Percentiles rank a stretch among this genome's conserved stretches.
Evolutionary conservation across 1,284 basidiomycete genomes (phyloP).

Genomic region (Leccinum pachyderme): DNA sequence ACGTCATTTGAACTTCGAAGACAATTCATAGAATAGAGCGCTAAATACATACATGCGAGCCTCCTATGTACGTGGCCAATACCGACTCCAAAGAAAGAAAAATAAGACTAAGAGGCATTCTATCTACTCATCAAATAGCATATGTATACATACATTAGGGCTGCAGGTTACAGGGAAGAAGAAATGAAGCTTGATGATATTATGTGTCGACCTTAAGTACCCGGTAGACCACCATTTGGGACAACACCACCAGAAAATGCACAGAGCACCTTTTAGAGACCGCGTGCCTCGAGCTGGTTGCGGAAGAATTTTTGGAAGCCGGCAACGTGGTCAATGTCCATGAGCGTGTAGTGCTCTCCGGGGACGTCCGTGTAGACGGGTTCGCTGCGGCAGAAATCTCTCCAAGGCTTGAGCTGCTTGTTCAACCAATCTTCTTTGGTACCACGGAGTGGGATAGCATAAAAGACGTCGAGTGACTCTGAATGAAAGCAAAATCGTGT

Average conservation of each 20-base stretch:
- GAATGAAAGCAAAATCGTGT: background rate
- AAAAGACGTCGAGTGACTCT: conserved; percentile 29
- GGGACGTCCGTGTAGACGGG: conserved; percentile 23
- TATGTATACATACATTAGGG: background rate
- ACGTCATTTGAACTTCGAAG: background rate
- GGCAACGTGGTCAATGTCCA: conserved; percentile 31
- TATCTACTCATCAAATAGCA: background rate
- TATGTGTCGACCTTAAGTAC: background rate
- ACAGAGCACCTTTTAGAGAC: conserved; percentile 12
- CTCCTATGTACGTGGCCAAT: background rate
- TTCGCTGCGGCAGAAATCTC: conserved; percentile 24
- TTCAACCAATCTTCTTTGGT: conserved; percentile 36
- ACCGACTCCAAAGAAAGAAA: background rate
- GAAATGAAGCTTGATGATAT: background rate
- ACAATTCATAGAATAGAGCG: background rate
- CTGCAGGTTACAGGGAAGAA: background rate
- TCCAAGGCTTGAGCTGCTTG: conserved; percentile 35
- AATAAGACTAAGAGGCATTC: background rate
- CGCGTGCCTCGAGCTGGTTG: conserved; percentile 27
- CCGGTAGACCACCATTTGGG: background rate
- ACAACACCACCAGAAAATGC: background rate
- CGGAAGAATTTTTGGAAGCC: conserved; percentile 30
- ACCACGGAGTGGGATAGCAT: conserved; percentile 31
- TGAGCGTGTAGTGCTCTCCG: conserved; percentile 28
- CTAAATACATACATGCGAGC: background rate